Evolutionary conservation across 768 basidiomycete species (phyloP).

Genomic region (Cystobasidium ongulense): DNA sequence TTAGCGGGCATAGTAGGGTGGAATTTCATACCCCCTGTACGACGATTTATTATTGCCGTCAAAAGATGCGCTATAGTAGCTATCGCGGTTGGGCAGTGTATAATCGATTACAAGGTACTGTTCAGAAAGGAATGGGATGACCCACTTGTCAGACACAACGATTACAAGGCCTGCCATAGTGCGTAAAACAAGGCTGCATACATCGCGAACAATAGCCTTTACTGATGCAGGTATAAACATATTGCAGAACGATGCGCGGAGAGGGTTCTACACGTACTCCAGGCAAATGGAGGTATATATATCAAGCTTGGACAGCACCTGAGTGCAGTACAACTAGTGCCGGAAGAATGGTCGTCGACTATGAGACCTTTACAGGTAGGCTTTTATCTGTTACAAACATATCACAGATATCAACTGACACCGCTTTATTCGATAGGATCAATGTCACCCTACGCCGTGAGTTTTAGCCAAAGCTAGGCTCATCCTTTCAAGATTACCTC

Average conservation of each 20-base stretch:
- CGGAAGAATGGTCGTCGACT: conserved; percentile 54
- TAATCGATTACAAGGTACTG: conserved; percentile 43
- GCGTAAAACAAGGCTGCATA: conserved; percentile 54
- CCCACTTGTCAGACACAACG: conserved; percentile 37
- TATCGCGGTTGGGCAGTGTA: conserved; percentile 48
- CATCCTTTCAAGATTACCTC: no score
- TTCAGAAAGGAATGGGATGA: conserved; percentile 43
- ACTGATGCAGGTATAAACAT: conserved; percentile 57
- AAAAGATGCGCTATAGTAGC: conserved; percentile 68
- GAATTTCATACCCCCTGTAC: conserved; percentile 61
- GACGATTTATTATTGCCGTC: conserved; percentile 64
- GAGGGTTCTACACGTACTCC: conserved; percentile 69
- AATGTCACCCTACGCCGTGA: conserved; percentile 72
- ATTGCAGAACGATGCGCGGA: conserved; percentile 65
- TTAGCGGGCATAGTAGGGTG: conserved; percentile 49
- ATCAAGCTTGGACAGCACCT: conserved; percentile 65
- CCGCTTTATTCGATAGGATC: conserved; percentile 56
- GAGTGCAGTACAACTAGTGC: conserved; percentile 57
- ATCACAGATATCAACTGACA: background rate
- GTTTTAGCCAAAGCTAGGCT: background rate
- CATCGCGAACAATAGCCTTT: conserved; percentile 53
- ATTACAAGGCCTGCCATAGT: conserved; percentile 54
- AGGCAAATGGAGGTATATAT: conserved; percentile 54
- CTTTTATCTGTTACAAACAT: background rate
- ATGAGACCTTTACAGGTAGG: conserved; percentile 45